These are phyloP conservation scores for Cryptosporidium bovis DNA, from an alignment of 169 alveolate genomes.

Conservation along the genomic window DNA sequence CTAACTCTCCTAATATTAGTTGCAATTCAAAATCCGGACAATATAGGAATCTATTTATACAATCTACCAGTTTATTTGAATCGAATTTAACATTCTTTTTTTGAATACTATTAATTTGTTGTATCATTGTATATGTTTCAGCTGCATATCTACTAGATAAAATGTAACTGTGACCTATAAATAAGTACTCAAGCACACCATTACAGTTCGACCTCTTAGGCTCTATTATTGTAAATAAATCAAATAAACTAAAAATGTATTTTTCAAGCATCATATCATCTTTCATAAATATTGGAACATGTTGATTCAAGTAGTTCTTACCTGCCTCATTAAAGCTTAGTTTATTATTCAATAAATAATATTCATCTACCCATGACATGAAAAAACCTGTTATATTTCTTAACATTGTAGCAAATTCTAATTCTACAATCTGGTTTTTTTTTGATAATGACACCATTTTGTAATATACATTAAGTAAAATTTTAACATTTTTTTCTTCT, in stretches of 20 bases:
- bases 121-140: slow-evolving; percentile 68
- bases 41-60: slow-evolving; percentile 34
- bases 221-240: slow-evolving; percentile 41
- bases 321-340: not conserved
- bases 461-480: slow-evolving; percentile 26
- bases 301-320: not conserved
- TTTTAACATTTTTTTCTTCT: slow-evolving; percentile 33
- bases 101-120: slow-evolving; percentile 21
- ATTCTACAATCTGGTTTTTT: slow-evolving; percentile 29
- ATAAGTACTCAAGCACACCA: slow-evolving; percentile 50
- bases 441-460: slow-evolving; percentile 9
- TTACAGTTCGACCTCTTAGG: slow-evolving; percentile 70
- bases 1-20: slow-evolving; percentile 52
- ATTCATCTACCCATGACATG: slow-evolving; percentile 72
- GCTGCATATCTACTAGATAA: slow-evolving; percentile 69
- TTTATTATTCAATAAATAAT: slow-evolving; percentile 16
- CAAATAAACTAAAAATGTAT: slow-evolving; percentile 38
- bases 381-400: slow-evolving; percentile 71
- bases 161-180: slow-evolving; percentile 59
- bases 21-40: slow-evolving; percentile 72
- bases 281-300: slow-evolving; percentile 22
- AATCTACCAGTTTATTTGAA: slow-evolving; percentile 5
- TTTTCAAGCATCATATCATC: slow-evolving; percentile 52
- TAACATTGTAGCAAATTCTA: slow-evolving; percentile 67
- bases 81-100: not conserved